A percentile compares a stretch with the other conserved stretches of the same genome.
These are phyloP conservation scores for Kingdonia uniflora DNA, from an alignment of 164 flowering plant species.

Conservation along the genomic window DNA sequence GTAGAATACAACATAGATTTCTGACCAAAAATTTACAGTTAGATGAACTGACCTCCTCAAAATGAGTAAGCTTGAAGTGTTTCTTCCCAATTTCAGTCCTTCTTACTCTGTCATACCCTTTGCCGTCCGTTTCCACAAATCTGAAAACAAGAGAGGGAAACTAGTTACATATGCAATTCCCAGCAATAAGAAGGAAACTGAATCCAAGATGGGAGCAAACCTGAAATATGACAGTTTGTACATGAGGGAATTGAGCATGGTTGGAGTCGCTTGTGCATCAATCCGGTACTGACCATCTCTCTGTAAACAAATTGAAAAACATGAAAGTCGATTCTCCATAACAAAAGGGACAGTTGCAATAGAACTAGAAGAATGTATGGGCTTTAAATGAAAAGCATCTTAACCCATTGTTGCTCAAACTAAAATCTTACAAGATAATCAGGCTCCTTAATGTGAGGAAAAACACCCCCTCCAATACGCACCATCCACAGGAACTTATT, in stretches of 20 bases:
- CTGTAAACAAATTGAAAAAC: conserved; percentile 22
- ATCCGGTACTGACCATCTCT: conserved; percentile 96
- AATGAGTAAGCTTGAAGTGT: conserved; percentile 81
- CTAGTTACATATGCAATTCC: conserved; percentile 4
- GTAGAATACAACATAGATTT: no score
- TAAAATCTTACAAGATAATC: conserved; percentile 75
- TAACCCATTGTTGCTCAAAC: not conserved
- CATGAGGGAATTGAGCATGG: conserved; percentile 95
- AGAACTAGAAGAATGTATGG: no score
- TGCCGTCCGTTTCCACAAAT: conserved; percentile 96
- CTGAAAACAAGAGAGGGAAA: conserved; percentile 20
- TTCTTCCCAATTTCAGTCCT: conserved; percentile 96
- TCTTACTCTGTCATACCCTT: conserved; percentile 89
- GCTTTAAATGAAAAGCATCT: not conserved
- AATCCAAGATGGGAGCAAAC: conserved; percentile 23
- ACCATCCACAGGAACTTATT: conserved; percentile 99
- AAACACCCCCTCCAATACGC: conserved; percentile 98
- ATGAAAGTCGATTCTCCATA: not conserved
- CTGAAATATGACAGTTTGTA: conserved; percentile 97
- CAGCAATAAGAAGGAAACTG: conserved; percentile 1
- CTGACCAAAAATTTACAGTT: not conserved
- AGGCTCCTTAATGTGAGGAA: conserved; percentile 97
- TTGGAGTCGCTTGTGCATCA: conserved; percentile 91
- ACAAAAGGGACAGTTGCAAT: not conserved
- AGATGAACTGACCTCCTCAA: conserved; percentile 74